Evolutionary conservation across 805 yeast species (phyloP).

Genomic region (Hanseniaspora singularis): DNA sequence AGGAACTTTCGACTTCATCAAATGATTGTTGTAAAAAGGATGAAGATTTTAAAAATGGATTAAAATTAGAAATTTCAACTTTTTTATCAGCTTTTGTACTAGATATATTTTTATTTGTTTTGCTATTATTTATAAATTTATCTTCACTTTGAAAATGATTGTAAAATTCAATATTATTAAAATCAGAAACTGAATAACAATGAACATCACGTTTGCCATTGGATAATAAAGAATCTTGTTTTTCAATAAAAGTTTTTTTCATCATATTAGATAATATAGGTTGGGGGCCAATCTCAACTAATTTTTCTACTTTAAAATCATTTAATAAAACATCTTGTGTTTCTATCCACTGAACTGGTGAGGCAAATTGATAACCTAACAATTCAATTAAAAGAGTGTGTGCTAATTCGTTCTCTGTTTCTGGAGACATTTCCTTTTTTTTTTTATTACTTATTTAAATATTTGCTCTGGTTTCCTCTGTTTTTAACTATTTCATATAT

Average conservation of each 20-base stretch:
- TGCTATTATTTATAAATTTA: no score
- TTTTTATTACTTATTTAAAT: not conserved
- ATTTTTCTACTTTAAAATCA: slow-evolving; percentile 70
- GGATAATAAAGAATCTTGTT: slow-evolving; percentile 45
- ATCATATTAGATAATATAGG: slow-evolving; percentile 91
- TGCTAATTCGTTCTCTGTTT: slow-evolving; percentile 75
- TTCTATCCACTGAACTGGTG: slow-evolving; percentile 90
- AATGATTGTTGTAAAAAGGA: no score
- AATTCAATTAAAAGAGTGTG: slow-evolving; percentile 74
- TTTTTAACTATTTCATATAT: not conserved
- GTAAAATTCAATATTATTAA: slow-evolving; percentile 73
- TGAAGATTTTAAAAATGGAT: no score
- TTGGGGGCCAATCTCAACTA: slow-evolving; percentile 84
- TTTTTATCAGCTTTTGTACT: no score
- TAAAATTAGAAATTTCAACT: no score
- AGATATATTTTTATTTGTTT: no score
- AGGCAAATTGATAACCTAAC: slow-evolving; percentile 82
- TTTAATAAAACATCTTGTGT: slow-evolving; percentile 80
- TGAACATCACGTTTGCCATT: not conserved
- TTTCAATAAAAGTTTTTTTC: slow-evolving; percentile 67
- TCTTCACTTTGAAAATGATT: no score
- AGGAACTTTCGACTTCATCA: no score
- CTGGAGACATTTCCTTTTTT: slow-evolving; percentile 35
- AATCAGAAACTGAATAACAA: slow-evolving; percentile 69
- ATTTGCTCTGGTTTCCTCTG: no score